Evolutionary conservation across 129 eudicot species (phyloP).

Genomic region (Dittrichia graveolens): DNA sequence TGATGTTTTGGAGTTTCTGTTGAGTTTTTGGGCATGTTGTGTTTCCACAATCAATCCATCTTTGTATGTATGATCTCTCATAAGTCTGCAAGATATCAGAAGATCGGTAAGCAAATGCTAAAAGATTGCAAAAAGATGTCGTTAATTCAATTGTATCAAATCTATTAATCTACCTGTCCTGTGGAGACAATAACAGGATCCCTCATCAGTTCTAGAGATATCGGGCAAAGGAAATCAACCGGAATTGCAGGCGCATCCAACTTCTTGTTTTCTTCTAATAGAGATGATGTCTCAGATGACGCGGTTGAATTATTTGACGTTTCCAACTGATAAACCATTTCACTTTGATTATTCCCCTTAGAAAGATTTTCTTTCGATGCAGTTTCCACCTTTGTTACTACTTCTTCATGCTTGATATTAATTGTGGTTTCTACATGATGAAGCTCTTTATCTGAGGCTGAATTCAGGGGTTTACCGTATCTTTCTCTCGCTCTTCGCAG

Average conservation of each 20-base stretch:
- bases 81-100: constrained; percentile 60
- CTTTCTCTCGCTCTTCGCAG: constrained; percentile 67
- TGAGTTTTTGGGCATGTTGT: constrained; percentile 92
- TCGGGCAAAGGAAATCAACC: constrained; percentile 83
- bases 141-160: not conserved
- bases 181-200: constrained; percentile 94
- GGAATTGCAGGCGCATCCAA: constrained; percentile 57
- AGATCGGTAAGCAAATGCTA: not conserved
- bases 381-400: constrained; percentile 34
- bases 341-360: constrained; percentile 28
- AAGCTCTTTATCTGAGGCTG: constrained; percentile 47
- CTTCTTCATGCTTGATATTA: constrained; percentile 46
- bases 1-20: constrained; percentile 67
- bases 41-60: constrained; percentile 89
- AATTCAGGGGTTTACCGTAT: constrained; percentile 48
- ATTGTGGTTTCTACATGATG: constrained; percentile 33
- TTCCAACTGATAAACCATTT: constrained; percentile 35
- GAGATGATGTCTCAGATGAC: constrained; percentile 29
- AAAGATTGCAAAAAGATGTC: not conserved
- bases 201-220: constrained; percentile 84
- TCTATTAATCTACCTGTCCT: constrained; percentile 64
- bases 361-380: constrained; percentile 35
- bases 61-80: constrained; percentile 84
- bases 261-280: constrained; percentile 56
- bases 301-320: constrained; percentile 38